phyloP scores from a whole-genome alignment of 2,329 filamentous ascomycete species.

The Sporothrix euskadiensis region DNA sequence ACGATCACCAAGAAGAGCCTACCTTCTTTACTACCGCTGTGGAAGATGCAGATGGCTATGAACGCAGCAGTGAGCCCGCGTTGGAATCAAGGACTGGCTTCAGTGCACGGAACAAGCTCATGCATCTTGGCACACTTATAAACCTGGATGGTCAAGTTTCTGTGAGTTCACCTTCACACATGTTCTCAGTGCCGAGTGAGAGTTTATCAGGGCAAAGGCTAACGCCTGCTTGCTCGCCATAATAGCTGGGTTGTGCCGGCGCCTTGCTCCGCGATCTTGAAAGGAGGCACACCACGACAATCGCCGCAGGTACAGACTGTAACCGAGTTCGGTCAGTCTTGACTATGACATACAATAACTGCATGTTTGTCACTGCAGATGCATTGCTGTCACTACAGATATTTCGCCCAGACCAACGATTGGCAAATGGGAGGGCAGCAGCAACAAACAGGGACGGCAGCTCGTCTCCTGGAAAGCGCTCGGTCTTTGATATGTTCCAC shows the following conservation, averaged over 20 bases:
- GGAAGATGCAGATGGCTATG: conserved; percentile 40
- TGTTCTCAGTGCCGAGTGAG: not conserved
- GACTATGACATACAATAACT: conserved; percentile 68
- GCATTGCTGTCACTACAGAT: conserved; percentile 83
- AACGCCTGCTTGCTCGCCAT: not conserved
- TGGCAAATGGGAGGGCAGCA: conserved; percentile 68
- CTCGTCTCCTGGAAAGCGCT: conserved; percentile 72
- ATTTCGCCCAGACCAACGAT: conserved; percentile 76
- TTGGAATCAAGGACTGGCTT: conserved; percentile 45
- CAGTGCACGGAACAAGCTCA: conserved; percentile 62
- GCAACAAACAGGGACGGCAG: conserved; percentile 57
- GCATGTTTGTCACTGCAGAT: conserved; percentile 79
- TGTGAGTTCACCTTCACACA: conserved; percentile 44
- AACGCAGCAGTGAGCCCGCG: conserved; percentile 38
- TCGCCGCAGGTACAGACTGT: conserved; percentile 35
- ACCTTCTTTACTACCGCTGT: conserved; percentile 52
- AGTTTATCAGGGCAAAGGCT: not conserved
- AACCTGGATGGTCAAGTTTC: conserved; percentile 73
- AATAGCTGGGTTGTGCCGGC: conserved; percentile 76
- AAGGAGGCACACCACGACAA: conserved; percentile 50
- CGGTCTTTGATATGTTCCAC: conserved; percentile 80
- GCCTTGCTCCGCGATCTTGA: conserved; percentile 79
- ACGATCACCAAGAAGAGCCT: conserved; percentile 53
- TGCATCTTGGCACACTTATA: conserved; percentile 69
- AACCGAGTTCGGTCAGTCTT: conserved; percentile 66